A percentile compares a stretch with the other conserved stretches of the same genome.
These are phyloP conservation scores for Nothopassalora personata DNA, from an alignment of 2,329 filamentous ascomycete genomes.

Conservation along the genomic window DNA sequence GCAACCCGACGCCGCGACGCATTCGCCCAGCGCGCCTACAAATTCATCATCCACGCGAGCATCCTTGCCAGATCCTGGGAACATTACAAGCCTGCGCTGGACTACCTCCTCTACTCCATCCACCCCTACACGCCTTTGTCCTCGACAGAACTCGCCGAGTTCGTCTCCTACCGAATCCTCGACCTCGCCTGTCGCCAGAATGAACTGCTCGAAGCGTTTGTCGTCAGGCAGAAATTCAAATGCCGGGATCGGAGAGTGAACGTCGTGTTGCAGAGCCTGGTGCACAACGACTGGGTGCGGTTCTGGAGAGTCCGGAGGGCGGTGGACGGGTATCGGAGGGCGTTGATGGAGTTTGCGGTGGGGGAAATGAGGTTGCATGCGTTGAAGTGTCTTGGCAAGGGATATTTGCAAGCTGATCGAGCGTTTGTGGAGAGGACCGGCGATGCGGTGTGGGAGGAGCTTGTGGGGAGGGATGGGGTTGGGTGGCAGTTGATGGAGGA, in stretches of 20 bases:
- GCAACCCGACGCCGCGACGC: conserved; percentile 68
- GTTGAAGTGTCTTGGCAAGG: conserved; percentile 78
- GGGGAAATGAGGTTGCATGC: conserved; percentile 67
- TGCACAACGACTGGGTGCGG: conserved; percentile 73
- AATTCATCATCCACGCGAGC: conserved; percentile 81
- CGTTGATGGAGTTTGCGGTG: conserved; percentile 76
- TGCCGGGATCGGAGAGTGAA: conserved; percentile 66
- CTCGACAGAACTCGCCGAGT: conserved; percentile 68
- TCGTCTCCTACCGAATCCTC: conserved; percentile 73
- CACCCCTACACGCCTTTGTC: conserved; percentile 63
- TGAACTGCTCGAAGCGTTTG: conserved; percentile 68
- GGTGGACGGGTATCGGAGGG: conserved; percentile 75
- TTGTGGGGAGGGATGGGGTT: conserved; percentile 63
- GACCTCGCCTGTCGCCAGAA: conserved; percentile 82
- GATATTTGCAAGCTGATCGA: conserved; percentile 70
- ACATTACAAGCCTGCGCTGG: conserved; percentile 82
- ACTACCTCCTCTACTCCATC: conserved; percentile 68
- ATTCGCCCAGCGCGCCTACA: conserved; percentile 83
- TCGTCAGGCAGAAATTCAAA: conserved; percentile 55
- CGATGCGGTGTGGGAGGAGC: conserved; percentile 64
- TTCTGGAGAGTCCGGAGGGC: conserved; percentile 67
- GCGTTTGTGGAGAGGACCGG: conserved; percentile 64
- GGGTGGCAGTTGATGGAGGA: conserved; percentile 71
- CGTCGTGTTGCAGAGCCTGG: conserved; percentile 61
- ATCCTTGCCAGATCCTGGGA: conserved; percentile 78